These are phyloP conservation scores for Podila minutissima DNA, from an alignment of 192 early-diverging fungal species.

Conservation along the genomic window DNA sequence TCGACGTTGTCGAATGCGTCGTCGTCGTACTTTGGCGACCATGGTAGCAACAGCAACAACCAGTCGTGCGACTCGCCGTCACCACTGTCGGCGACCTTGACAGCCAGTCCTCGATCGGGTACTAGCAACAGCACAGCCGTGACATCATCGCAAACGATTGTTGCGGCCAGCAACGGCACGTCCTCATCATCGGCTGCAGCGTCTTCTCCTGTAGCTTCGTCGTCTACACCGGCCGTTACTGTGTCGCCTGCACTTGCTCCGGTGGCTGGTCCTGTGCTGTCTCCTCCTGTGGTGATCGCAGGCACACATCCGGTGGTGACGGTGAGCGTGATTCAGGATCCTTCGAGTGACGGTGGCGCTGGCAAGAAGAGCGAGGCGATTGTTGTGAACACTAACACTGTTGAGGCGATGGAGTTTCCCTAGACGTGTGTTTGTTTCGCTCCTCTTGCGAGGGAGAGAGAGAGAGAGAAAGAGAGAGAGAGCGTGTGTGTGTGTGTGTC, in stretches of 20 bases:
- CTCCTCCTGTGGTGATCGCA: not conserved
- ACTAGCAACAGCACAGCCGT: constrained; percentile 10
- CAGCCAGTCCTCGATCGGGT: constrained; percentile 4
- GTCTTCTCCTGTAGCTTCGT: not conserved
- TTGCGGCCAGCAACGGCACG: not conserved
- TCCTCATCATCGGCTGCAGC: not conserved
- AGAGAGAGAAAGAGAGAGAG: too few species aligned
- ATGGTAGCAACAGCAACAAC: not conserved
- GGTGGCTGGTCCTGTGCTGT: not conserved
- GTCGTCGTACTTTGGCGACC: not conserved
- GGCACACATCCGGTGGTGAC: not conserved
- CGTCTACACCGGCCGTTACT: not conserved
- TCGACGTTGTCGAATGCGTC: constrained; percentile 17
- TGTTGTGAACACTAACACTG: constrained; percentile 28
- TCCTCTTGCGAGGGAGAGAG: not conserved
- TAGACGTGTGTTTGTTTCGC: constrained; percentile 1
- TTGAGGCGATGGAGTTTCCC: constrained; percentile 40
- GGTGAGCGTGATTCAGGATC: not conserved
- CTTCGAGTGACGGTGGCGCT: not conserved
- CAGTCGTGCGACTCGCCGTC: constrained; percentile 8
- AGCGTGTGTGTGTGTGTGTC: too few species aligned
- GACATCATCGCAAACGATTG: not conserved
- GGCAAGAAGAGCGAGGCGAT: constrained; percentile 3
- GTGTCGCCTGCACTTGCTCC: not conserved
- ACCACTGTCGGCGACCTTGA: constrained; percentile 13